Base-by-base conservation (phyloP, 306 rosid species). In the Rosa chinensis region DNA sequence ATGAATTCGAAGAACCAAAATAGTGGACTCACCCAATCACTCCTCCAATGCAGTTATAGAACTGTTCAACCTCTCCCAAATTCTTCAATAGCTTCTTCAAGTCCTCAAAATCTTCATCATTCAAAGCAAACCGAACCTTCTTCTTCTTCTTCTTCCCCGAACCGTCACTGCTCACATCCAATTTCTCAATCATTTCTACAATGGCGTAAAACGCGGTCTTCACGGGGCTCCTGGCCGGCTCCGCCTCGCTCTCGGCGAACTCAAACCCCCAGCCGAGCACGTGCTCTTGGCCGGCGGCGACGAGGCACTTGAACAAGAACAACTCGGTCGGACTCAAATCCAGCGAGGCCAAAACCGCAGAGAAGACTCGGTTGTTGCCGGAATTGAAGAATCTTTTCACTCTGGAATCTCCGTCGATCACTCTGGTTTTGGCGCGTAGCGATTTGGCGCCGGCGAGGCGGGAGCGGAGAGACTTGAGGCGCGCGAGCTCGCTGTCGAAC, bases 21-120 rank as follows among this genome's bases (percentile, higher is more conserved):
- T 4, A 75, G 48, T 75, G 67, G 76, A 86, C 88, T 88, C 45
- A 96, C 99, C 98, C 98, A 68, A 96, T 90, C 66, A 96, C 86
- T 75, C 99, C 99, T 40, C 99, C 99, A 87, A 96, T 88, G 86
- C 99, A 91, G 70, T 93, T 91, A 83, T 96, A 96, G 84, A 93
- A 96, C 28, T 80, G 73, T 66, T 96, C 99, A 74, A 93, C 80
- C 75, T 90, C 92, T 28, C 83, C 90, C 79, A 96, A 82, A 79
- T 78, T 82, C 78, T 76, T 83, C 68, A 95, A 75, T 21, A 95
- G 89, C 81, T 83, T 85, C 64, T 89, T 88, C 96, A 96, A 82
- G 25, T 87, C 93, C 11, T 78, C 18, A 63, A 86, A 75, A 82
- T 87, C 96, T 70, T 84, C 87, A 74, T 82, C 87, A 50, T 70